These are phyloP conservation scores for Nannizziopsis barbatae DNA, from an alignment of 2,329 filamentous ascomycete genomes.

Conservation along the genomic window DNA sequence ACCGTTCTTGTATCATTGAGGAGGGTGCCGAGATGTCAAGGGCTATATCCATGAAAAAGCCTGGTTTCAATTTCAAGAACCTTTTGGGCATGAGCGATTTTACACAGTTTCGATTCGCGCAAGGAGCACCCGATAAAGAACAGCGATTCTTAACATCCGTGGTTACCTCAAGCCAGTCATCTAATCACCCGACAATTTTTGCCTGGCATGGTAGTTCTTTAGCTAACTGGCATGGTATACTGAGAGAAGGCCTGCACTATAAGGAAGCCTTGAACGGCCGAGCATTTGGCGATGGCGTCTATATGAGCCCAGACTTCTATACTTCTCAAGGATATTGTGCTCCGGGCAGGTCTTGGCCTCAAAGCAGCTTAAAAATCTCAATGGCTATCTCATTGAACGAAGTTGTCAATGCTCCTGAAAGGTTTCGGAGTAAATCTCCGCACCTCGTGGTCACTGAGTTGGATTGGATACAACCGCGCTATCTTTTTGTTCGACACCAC, in stretches of 20 bases:
- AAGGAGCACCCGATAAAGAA: constrained; percentile 82
- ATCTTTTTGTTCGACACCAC: constrained; percentile 55
- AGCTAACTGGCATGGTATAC: constrained; percentile 79
- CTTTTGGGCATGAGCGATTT: constrained; percentile 56
- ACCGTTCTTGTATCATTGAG: constrained; percentile 73
- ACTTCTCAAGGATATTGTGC: constrained; percentile 45
- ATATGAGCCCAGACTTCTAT: constrained; percentile 54
- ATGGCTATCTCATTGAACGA: constrained; percentile 67
- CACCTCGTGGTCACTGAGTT: constrained; percentile 62
- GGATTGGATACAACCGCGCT: constrained; percentile 85
- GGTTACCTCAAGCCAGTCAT: constrained; percentile 28
- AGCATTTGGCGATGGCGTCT: constrained; percentile 67
- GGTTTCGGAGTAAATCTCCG: constrained; percentile 47
- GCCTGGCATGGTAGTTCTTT: constrained; percentile 75
- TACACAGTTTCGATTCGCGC: constrained; percentile 76
- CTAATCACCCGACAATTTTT: constrained; percentile 58
- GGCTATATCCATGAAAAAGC: neutral
- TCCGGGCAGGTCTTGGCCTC: constrained; percentile 46
- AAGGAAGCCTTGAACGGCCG: constrained; percentile 53
- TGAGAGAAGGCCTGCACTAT: constrained; percentile 71
- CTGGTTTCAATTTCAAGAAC: constrained; percentile 30
- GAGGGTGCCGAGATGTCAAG: constrained; percentile 40
- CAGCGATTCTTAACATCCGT: constrained; percentile 58
- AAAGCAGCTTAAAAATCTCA: constrained; percentile 51
- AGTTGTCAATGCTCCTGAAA: constrained; percentile 59